These are phyloP conservation scores for Spathaspora gorwiae DNA, from an alignment of 805 yeast species.

Conservation along the genomic window DNA sequence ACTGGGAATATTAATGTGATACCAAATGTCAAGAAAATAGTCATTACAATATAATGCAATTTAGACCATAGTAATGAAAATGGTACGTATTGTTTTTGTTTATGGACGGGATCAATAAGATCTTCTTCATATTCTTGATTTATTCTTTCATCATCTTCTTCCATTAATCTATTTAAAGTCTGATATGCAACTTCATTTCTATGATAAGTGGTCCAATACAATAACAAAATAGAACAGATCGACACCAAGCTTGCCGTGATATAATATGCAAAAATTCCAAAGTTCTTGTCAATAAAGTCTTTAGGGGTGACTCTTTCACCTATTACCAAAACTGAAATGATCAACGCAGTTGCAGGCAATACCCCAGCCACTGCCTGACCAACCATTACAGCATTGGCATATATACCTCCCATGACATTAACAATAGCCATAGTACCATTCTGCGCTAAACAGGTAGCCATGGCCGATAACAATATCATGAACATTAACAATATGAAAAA, in stretches of 20 bases:
- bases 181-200: constrained; percentile 18
- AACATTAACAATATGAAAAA: constrained; percentile 55
- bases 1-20: constrained; percentile 83
- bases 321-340: constrained; percentile 45
- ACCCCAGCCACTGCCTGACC: constrained; percentile 97
- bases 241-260: constrained; percentile 49
- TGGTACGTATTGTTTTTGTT: constrained; percentile 45
- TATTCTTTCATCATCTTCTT: constrained; percentile 7
- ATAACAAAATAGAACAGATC: constrained; percentile 34
- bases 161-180: constrained; percentile 13
- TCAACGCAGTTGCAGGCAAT: constrained; percentile 71
- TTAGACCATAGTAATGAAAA: constrained; percentile 57
- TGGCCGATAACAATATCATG: constrained; percentile 59
- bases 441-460: constrained; percentile 80
- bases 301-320: constrained; percentile 26
- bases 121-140: constrained; percentile 2
- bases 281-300: constrained; percentile 30
- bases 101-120: constrained; percentile 10
- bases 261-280: constrained; percentile 43
- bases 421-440: constrained; percentile 88
- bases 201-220: constrained; percentile 29
- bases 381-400: constrained; percentile 86
- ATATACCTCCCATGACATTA: constrained; percentile 67
- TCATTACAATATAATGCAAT: constrained; percentile 55
- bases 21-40: constrained; percentile 71